Conservation (phyloP, 148 eudicot species). For the Arbutus unedo region DNA sequence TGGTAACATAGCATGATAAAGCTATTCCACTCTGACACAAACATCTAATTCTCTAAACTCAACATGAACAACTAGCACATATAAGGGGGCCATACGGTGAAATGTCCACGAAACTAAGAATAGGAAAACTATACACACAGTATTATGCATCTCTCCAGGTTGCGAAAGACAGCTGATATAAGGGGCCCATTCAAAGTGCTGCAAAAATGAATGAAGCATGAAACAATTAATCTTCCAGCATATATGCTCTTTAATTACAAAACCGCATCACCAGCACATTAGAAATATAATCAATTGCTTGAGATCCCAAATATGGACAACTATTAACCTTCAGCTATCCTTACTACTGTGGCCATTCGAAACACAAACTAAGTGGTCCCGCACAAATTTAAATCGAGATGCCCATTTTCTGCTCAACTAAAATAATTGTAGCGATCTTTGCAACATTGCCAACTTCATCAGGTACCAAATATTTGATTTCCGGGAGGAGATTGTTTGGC, state of each 20-base stretch:
- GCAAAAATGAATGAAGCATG: conserved; percentile 13
- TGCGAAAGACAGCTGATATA: conserved; percentile 64
- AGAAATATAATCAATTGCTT: too few relatives aligned
- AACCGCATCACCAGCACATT: not conserved
- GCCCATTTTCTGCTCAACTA: conserved; percentile 60
- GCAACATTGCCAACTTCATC: conserved; percentile 48
- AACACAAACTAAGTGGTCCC: not conserved
- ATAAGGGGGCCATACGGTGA: too few relatives aligned
- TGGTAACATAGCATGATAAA: too few relatives aligned
- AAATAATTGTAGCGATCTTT: conserved; percentile 66
- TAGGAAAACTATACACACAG: conserved; percentile 33
- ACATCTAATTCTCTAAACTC: too few relatives aligned
- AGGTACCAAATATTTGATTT: conserved; percentile 47
- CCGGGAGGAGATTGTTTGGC: conserved; percentile 56
- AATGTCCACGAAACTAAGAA: too few relatives aligned
- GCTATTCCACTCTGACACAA: too few relatives aligned
- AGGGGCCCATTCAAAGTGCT: conserved; percentile 84
- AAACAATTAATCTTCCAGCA: conserved; percentile 1
- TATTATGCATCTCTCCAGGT: conserved; percentile 59
- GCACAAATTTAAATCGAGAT: not conserved
- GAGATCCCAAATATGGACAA: not conserved
- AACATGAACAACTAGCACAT: too few relatives aligned
- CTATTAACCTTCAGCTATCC: not conserved
- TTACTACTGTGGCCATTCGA: not conserved
- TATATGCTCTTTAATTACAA: not conserved